phyloP scores from a whole-genome alignment of 1,284 basidiomycete species.

The Neonothopanus nambi region DNA sequence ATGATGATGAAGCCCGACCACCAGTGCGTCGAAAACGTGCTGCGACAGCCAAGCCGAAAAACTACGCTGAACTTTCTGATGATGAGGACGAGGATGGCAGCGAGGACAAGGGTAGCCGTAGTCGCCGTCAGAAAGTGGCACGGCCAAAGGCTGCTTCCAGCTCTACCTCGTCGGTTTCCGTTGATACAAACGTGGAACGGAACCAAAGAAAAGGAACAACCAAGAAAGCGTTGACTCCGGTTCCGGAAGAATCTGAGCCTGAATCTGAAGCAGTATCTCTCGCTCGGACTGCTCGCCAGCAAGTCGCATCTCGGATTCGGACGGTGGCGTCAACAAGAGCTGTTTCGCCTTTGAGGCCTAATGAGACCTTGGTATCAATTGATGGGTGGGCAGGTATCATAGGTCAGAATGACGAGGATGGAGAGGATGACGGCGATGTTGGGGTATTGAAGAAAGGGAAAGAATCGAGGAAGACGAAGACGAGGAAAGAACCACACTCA shows the following conservation, averaged over 20 bases:
- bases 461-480: background rate
- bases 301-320: background rate
- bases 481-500: background rate
- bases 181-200: background rate
- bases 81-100: background rate
- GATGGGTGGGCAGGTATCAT: no score
- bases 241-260: slow-evolving; percentile 11
- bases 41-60: background rate
- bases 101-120: background rate
- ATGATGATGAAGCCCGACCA: no score
- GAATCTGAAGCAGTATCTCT: background rate
- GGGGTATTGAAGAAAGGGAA: background rate
- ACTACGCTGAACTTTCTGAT: background rate
- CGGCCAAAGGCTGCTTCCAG: background rate
- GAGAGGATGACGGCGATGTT: background rate
- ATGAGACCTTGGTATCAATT: no score
- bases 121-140: background rate
- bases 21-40: background rate
- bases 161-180: background rate
- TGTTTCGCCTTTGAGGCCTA: no score
- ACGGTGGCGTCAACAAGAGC: background rate
- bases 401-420: background rate
- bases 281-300: background rate
- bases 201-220: background rate
- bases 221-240: slow-evolving; percentile 2